Base-by-base conservation (phyloP, 176 grass and related monocot genomes). In the Raddia distichophylla region DNA sequence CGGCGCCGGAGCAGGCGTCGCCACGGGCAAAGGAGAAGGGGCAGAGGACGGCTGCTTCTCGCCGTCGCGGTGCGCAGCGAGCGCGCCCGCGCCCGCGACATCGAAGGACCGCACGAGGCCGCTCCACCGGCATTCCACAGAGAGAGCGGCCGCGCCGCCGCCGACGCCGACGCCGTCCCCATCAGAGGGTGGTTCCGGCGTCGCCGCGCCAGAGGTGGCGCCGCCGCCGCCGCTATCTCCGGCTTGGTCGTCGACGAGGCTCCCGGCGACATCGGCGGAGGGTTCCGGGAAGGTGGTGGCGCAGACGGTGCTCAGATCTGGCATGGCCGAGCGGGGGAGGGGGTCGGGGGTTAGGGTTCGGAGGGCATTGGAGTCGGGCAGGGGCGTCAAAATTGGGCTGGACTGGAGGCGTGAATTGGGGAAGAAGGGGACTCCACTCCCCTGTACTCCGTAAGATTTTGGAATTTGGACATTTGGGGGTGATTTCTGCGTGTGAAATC, bases 301-400 rank as follows among this genome's bases (percentile, higher is more conserved):
- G 77, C 54, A 81, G 48, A 76, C 64, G 55, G 71, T 89, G 77
- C 82, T 81, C 75, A 89, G 87, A 85, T 89, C 82, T 67, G 77
- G 87, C 87, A 89, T 89, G 64, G 87, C 87, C 46, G 48, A 67
- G 49, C 22, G 60, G 32, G 12, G 40, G 19, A 2, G 45, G 60
- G 40, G 22, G 10, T 35, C 59, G n/a, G 2, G 77, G 17, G 54
- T 60, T 89, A 84, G 87, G 87, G 82, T 81, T 81, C 81, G 70
- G 87, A 58, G 65, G 57, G 56, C 86, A 88, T 88, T 65, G 86
- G 58, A 55, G 74, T 58, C 56, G 80, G 61, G 61, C 70, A 52
- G 80, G 59, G 74, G 0, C 80, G 60, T 59, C 27, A 43, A 35
- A 71, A 65, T 65, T 49, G 63, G 46, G 82, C 64, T 12, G 47